phyloP scores from a whole-genome alignment of 345 rosid genomes.

The Theobroma cacao region DNA sequence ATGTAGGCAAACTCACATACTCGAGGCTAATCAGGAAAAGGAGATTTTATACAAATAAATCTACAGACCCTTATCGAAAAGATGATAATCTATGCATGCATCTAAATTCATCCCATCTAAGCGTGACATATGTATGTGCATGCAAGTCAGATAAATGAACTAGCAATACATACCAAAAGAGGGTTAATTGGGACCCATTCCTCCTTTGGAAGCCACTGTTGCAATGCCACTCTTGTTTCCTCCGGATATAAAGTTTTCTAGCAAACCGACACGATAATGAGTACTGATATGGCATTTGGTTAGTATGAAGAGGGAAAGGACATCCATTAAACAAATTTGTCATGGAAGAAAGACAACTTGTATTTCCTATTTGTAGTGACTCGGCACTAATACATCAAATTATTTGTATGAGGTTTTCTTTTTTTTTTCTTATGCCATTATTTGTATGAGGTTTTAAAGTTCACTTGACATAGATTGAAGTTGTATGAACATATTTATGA shows the following conservation, averaged over 20 bases:
- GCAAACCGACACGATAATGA: constrained; percentile 13
- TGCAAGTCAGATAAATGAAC: not conserved
- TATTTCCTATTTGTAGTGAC: constrained; percentile 1
- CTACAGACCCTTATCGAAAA: not conserved
- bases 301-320: not conserved
- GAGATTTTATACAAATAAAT: not conserved
- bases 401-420: not conserved
- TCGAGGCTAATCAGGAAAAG: not conserved
- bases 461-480: not conserved
- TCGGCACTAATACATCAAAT: not conserved
- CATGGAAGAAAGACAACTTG: not conserved
- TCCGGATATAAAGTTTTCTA: constrained; percentile 81
- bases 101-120: not conserved
- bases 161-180: constrained; percentile 62
- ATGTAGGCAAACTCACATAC: not conserved
- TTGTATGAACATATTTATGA: not conserved
- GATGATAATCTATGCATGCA: not conserved
- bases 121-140: not conserved
- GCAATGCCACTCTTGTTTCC: constrained; percentile 83
- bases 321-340: not conserved
- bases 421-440: no score
- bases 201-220: constrained; percentile 92
- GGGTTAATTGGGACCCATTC: constrained; percentile 92
- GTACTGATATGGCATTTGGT: constrained; percentile 1
- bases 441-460: not conserved